Evolutionary conservation across 305 asterid genomes (phyloP).

Genomic region (Solanum aculeatissimum): DNA sequence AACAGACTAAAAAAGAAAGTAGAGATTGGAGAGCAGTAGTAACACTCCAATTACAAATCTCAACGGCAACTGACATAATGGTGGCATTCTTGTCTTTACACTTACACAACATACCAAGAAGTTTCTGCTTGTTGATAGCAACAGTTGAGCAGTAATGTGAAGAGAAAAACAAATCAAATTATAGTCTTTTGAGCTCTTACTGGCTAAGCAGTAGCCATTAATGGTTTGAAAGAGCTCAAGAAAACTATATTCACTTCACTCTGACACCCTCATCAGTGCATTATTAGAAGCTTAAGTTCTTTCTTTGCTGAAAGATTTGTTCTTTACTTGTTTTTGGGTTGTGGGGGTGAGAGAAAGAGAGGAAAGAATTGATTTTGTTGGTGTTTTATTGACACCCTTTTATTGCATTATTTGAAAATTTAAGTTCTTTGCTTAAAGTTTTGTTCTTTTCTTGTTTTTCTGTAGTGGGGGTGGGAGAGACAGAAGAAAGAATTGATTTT

Average conservation of each 20-base stretch:
- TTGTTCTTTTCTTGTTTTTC: neutral
- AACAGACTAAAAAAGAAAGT: too few relatives aligned
- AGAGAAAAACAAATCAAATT: neutral
- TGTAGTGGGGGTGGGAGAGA: neutral
- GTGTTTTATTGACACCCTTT: neutral
- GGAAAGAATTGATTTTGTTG: neutral
- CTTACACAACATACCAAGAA: neutral
- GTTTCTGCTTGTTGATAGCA: neutral
- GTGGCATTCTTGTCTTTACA: neutral
- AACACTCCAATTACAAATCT: neutral
- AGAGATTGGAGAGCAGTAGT: rapidly evolving
- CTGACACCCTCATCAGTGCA: neutral
- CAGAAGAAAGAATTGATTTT: neutral
- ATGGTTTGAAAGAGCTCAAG: neutral
- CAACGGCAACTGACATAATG: neutral
- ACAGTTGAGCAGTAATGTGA: neutral
- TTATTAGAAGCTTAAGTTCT: neutral
- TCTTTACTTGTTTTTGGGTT: neutral
- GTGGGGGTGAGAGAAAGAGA: neutral
- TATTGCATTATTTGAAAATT: neutral
- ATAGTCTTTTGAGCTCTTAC: neutral
- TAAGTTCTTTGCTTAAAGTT: neutral
- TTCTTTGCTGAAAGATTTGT: neutral
- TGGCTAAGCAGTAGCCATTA: neutral
- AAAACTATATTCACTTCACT: neutral